phyloP scores from a whole-genome alignment of 352 stramenopile species.

The Globisporangium recalcitrans region DNA sequence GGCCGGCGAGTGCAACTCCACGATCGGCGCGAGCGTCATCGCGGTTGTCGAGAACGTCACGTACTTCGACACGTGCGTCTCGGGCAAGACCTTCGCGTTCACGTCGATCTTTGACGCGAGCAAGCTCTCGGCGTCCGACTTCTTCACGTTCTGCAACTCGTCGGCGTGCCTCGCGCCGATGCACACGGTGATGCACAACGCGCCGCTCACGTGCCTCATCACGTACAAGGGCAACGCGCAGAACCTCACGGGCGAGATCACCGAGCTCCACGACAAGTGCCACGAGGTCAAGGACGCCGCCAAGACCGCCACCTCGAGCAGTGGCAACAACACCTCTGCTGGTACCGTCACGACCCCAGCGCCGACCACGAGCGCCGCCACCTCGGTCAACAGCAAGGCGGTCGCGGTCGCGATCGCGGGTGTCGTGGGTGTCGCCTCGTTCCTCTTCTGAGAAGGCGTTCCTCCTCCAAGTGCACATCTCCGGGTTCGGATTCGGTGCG shows the following conservation, averaged over 20 bases:
- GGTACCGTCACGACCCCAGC: background rate
- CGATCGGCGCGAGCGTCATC: slow-evolving; percentile 31
- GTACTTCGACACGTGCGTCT: slow-evolving; percentile 47
- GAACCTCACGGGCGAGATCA: slow-evolving; percentile 38
- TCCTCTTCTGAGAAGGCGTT: slow-evolving; percentile 6
- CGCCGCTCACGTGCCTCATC: slow-evolving; percentile 39
- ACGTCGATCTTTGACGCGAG: slow-evolving; percentile 38
- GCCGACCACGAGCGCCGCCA: background rate
- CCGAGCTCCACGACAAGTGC: slow-evolving; percentile 43
- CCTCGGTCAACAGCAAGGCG: slow-evolving; percentile 10
- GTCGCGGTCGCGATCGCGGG: background rate
- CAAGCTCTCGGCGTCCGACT: slow-evolving; percentile 38
- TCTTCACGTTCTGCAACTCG: slow-evolving; percentile 55
- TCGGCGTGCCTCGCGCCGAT: slow-evolving; percentile 47
- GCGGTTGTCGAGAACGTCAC: slow-evolving; percentile 39
- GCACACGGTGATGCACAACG: slow-evolving; percentile 38
- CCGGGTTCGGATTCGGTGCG: no score
- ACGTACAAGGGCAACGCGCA: slow-evolving; percentile 33
- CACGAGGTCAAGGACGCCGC: slow-evolving; percentile 24
- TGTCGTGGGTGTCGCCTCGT: slow-evolving; percentile 1
- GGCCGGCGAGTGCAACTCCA: slow-evolving; percentile 23
- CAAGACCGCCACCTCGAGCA: slow-evolving; percentile 1
- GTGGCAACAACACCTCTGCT: background rate
- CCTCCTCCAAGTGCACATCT: no score
- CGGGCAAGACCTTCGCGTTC: slow-evolving; percentile 43